phyloP scores from a whole-genome alignment of 2,329 filamentous ascomycete genomes.

The Akanthomyces dipterigenus region DNA sequence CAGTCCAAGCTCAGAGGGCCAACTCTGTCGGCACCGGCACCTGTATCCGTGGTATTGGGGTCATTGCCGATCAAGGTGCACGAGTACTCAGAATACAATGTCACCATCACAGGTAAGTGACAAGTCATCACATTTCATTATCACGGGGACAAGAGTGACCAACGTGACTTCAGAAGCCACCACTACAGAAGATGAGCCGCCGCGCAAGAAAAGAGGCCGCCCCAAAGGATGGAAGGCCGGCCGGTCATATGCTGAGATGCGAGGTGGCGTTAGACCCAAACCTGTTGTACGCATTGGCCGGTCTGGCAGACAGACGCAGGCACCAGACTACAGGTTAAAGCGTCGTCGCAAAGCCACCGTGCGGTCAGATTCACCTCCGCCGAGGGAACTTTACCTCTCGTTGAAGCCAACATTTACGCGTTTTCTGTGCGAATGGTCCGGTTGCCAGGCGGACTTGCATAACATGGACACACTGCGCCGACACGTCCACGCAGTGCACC shows the following conservation, averaged over 20 bases:
- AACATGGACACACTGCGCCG: slow-evolving; percentile 52
- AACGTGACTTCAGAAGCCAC: not conserved
- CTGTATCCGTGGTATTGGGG: slow-evolving; percentile 6
- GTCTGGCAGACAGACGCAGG: slow-evolving; percentile 12
- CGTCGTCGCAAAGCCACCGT: slow-evolving; percentile 34
- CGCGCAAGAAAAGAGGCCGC: slow-evolving; percentile 28
- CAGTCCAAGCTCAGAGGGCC: not conserved
- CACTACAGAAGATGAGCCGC: not conserved
- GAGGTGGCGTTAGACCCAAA: slow-evolving; percentile 8
- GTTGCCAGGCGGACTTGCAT: slow-evolving; percentile 54
- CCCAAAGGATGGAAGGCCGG: slow-evolving; percentile 39
- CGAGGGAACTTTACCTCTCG: slow-evolving; percentile 34
- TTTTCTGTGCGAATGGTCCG: slow-evolving; percentile 54
- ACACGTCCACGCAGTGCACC: slow-evolving; percentile 48
- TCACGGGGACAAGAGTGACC: not conserved
- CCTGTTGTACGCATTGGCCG: not conserved
- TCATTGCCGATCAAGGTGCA: slow-evolving; percentile 1
- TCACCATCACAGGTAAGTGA: not conserved
- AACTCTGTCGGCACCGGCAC: not conserved
- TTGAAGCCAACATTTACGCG: slow-evolving; percentile 39
- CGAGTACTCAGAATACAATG: slow-evolving; percentile 3
- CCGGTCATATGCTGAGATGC: slow-evolving; percentile 23
- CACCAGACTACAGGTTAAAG: slow-evolving; percentile 21
- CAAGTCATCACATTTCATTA: not conserved
- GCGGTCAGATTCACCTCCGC: slow-evolving; percentile 32